Percentiles rank a stretch among this genome's conserved stretches.
phyloP scores from a whole-genome alignment of 345 rosid species.

The Lagerstroemia speciosa region DNA sequence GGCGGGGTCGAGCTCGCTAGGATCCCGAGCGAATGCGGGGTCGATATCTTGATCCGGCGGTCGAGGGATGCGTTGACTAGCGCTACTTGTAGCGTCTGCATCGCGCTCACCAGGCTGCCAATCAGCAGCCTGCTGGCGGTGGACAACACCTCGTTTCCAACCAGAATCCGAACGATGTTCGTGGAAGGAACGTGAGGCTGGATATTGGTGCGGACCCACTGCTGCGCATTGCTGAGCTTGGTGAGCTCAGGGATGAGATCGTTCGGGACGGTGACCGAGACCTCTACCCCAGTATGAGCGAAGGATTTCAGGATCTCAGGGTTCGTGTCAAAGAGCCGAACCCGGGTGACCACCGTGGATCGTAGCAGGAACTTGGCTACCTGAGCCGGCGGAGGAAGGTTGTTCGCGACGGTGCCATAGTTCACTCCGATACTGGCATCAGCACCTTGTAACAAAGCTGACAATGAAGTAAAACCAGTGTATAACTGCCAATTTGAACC shows the following conservation, averaged over 20 bases:
- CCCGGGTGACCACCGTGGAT: conserved; percentile 56
- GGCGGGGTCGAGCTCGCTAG: conserved; percentile 66
- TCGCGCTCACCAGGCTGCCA: conserved; percentile 51
- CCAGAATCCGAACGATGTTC: conserved; percentile 58
- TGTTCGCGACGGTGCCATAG: conserved; percentile 65
- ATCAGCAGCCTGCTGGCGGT: conserved; percentile 36
- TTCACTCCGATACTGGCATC: conserved; percentile 56
- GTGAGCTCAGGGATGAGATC: conserved; percentile 62
- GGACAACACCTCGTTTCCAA: conserved; percentile 78
- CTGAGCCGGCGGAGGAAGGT: conserved; percentile 65
- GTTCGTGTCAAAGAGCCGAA: conserved; percentile 62
- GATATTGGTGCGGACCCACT: conserved; percentile 54
- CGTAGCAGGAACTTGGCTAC: conserved; percentile 63
- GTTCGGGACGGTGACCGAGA: conserved; percentile 59
- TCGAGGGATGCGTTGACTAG: conserved; percentile 49
- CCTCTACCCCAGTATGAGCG: conserved; percentile 47
- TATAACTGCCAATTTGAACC: not conserved
- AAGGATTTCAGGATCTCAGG: conserved; percentile 53
- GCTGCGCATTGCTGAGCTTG: conserved; percentile 37
- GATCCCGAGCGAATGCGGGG: conserved; percentile 74
- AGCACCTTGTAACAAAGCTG: conserved; percentile 19
- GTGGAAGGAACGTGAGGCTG: conserved; percentile 53
- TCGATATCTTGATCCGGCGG: conserved; percentile 57
- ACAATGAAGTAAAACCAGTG: not conserved
- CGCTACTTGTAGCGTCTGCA: conserved; percentile 66